phyloP scores from a whole-genome alignment of 306 rosid genomes.

The apple (Malus domestica) region ASM211411v1 NC_041802.1:27313501-27314000 shows the following conservation, averaged over 20 bases:
- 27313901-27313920: background rate
- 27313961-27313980: background rate
- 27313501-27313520: background rate
- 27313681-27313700: too few relatives aligned
- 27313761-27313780: conserved; percentile 56
- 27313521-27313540: background rate
- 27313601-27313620: background rate
- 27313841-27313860: conserved; percentile 24
- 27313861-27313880: background rate
- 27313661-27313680: background rate
- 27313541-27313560: background rate
- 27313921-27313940: background rate
- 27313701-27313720: background rate
- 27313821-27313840: conserved; percentile 44
- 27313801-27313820: conserved; percentile 24
- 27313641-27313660: background rate
- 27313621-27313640: background rate
- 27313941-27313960: background rate
- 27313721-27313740: background rate
- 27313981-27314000: background rate
- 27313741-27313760: background rate
- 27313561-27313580: background rate
- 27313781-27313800: conserved; percentile 21
- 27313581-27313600: background rate
- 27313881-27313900: background rate